Evolutionary conservation across 2,329 filamentous ascomycete genomes (phyloP), one percentile per base, ranked within the genome.

Genomic region (Colletotrichum endophyticum): DNA sequence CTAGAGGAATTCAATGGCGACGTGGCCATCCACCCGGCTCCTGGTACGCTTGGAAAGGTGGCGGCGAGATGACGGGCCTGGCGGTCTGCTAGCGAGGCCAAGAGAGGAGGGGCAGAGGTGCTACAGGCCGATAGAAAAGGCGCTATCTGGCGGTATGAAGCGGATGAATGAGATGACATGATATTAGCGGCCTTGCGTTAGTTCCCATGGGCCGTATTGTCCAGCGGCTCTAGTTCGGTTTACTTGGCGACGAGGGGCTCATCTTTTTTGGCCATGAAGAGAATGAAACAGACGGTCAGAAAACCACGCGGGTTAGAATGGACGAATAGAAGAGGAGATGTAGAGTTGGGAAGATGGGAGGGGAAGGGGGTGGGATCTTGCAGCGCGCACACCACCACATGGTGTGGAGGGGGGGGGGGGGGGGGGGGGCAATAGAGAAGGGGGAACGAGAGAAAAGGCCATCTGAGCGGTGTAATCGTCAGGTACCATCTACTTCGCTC

Each of bases 401-500:
- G 57, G 53, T 39, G 63, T 49, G 28, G 36, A 36, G 57, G 32
- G 16, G 72, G 34, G 68, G 66, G 72, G 34, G 68, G 66, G 28
- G 36, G 28, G 57, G 32, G 16, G 72, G 34, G 68, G 66, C 59
- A 27, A 66, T n/a, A 25, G 62, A 36, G 56, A 61, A 66, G 25
- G 62, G 63, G 25, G 66, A 30, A 56, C 15, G 25, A 57, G n/a
- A 73, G 28, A 59, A 34, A 73, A 63, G 6, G 32, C 19, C 34
- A 57, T 39, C 73, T 49, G 27, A 36, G 49, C 49, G 34, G 57
- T 63, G 57, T 30, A 57, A 34, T 57, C 15, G 11, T 8, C 53
- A 68, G 30, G 70, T 68, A 76, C 73, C 70, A 6, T 73, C 64
- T 73, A 76, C 70, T 32, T 76, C 16, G 3, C 30, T 67, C 36